Evolutionary conservation across 176 grass and related monocot species (phyloP).

Genomic region (Tillandsia leiboldiana): DNA sequence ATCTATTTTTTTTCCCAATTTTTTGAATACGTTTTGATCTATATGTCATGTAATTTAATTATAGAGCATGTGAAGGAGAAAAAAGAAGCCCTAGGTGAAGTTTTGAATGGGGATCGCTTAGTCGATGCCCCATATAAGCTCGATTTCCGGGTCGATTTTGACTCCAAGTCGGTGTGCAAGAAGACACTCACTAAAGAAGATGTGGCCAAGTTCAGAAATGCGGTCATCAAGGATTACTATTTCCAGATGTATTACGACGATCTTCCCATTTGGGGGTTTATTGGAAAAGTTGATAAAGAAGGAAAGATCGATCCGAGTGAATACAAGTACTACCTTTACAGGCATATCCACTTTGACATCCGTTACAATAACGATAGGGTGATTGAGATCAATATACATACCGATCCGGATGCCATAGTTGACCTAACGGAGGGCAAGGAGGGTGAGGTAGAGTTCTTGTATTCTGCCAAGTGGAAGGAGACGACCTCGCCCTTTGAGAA

Average conservation of each 20-base stretch:
- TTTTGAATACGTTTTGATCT: neutral
- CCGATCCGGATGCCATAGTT: conserved; percentile 50
- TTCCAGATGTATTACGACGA: conserved; percentile 99
- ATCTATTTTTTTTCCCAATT: neutral
- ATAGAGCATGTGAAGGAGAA: conserved; percentile 86
- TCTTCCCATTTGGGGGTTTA: conserved; percentile 88
- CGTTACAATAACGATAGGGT: conserved; percentile 75
- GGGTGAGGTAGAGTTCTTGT: conserved; percentile 56
- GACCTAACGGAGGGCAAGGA: conserved; percentile 79
- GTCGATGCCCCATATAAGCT: conserved; percentile 98
- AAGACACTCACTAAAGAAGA: conserved; percentile 70
- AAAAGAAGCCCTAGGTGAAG: conserved; percentile 76
- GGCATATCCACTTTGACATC: conserved; percentile 78
- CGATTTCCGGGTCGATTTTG: conserved; percentile 38
- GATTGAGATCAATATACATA: conserved; percentile 77
- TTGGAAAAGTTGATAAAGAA: conserved; percentile 86
- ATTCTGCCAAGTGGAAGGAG: conserved; percentile 93
- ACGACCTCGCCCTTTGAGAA: conserved; percentile 56
- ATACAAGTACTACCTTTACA: conserved; percentile 85
- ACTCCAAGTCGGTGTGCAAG: conserved; percentile 64
- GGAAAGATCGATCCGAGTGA: conserved; percentile 45
- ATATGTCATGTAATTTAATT: neutral
- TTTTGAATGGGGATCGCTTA: conserved; percentile 81
- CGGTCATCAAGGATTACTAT: conserved; percentile 85
- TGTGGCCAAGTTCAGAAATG: conserved; percentile 55